Evolutionary conservation across 164 flowering plant genomes (phyloP).

Genomic region (Protea cynaroides): DNA sequence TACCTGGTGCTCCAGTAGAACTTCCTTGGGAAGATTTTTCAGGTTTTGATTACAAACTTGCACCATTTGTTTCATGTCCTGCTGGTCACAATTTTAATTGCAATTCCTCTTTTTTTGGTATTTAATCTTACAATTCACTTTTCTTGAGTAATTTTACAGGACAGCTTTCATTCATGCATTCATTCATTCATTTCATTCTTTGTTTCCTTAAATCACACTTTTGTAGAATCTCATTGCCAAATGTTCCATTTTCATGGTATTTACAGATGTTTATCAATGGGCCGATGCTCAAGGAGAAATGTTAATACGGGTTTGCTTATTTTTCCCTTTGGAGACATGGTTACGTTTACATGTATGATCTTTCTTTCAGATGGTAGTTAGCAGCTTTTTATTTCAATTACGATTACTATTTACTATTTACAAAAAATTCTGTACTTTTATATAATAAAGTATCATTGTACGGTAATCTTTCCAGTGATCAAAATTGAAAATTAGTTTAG

Average conservation of each 20-base stretch:
- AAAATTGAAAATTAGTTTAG: too few relatives aligned
- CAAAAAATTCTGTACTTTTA: too few relatives aligned
- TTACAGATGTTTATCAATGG: constrained; percentile 83
- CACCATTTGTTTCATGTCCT: too few relatives aligned
- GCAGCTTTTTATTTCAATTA: not conserved
- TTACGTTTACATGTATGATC: constrained; percentile 59
- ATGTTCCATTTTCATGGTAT: not conserved
- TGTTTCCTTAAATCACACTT: not conserved
- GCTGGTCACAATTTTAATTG: too few relatives aligned
- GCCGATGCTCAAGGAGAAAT: constrained; percentile 63
- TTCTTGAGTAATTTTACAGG: too few relatives aligned
- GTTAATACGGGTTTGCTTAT: constrained; percentile 77
- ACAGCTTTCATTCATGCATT: not conserved
- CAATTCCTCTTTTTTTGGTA: too few relatives aligned
- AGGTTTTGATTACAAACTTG: constrained; percentile 37
- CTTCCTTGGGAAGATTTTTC: constrained; percentile 83
- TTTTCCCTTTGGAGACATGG: constrained; percentile 93
- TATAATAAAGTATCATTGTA: too few relatives aligned
- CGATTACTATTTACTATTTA: not conserved
- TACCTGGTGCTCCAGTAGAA: constrained; percentile 60
- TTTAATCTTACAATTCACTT: too few relatives aligned
- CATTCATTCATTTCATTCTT: not conserved
- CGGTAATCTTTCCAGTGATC: too few relatives aligned
- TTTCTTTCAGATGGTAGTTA: not conserved
- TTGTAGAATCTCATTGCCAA: constrained; percentile 2